phyloP scores from a whole-genome alignment of 805 yeast genomes.

The Candida maesae region DNA sequence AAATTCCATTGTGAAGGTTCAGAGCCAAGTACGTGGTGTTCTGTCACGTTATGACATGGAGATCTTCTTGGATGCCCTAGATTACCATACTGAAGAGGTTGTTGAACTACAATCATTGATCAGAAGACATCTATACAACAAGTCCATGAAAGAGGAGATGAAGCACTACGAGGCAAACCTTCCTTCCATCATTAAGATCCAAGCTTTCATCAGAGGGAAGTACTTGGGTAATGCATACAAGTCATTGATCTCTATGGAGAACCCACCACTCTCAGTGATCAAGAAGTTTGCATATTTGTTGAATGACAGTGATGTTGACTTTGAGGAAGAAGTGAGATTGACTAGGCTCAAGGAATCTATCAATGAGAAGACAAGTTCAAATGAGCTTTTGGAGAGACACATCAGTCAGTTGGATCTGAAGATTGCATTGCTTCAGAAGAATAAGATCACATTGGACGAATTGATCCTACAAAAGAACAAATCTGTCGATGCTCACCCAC shows the following conservation, averaged over 20 bases:
- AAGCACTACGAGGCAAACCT: constrained; percentile 52
- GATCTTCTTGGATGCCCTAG: constrained; percentile 48
- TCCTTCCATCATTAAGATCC: constrained; percentile 64
- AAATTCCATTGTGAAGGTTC: constrained; percentile 38
- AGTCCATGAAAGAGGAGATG: constrained; percentile 29
- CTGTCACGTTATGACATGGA: constrained; percentile 55
- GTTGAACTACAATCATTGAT: constrained; percentile 49
- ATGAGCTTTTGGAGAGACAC: constrained; percentile 68
- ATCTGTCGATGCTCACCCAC: constrained; percentile 4
- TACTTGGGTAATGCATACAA: constrained; percentile 70
- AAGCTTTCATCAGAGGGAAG: constrained; percentile 65
- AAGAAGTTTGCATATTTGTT: constrained; percentile 72
- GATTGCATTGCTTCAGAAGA: constrained; percentile 71
- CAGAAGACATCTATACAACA: constrained; percentile 46
- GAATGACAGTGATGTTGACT: constrained; percentile 68
- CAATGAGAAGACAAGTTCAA: constrained; percentile 61
- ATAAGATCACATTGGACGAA: constrained; percentile 75
- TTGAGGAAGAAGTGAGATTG: constrained; percentile 67
- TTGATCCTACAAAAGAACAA: constrained; percentile 42
- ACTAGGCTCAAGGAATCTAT: constrained; percentile 66
- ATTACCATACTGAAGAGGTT: constrained; percentile 38
- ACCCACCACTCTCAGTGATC: constrained; percentile 77
- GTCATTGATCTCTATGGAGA: constrained; percentile 60
- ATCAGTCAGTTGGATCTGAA: constrained; percentile 77
- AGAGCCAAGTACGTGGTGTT: constrained; percentile 61